Evolutionary conservation across 768 basidiomycete species (phyloP).

Genomic region (Pholiota microspora): DNA sequence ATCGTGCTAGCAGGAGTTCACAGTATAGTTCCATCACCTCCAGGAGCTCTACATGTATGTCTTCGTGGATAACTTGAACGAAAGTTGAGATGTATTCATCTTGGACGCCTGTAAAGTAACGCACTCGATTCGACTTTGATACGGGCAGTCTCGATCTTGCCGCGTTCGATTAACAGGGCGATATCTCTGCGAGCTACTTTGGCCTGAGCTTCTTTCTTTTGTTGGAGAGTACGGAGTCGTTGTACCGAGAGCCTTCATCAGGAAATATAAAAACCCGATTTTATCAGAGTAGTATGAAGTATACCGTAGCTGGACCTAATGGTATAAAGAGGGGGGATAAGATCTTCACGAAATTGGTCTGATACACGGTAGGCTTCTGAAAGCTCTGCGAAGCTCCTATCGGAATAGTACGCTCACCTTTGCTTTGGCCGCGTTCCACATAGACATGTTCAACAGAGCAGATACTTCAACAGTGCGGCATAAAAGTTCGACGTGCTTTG

Average conservation of each 20-base stretch:
- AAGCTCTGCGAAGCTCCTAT: background rate
- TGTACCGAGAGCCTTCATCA: slow-evolving; percentile 73
- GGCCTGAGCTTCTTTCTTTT: slow-evolving; percentile 88
- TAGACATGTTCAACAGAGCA: slow-evolving; percentile 10
- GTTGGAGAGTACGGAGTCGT: slow-evolving; percentile 79
- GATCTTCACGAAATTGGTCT: background rate
- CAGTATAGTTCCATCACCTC: slow-evolving; percentile 94
- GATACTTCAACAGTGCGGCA: too few species aligned
- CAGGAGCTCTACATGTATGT: slow-evolving; percentile 81
- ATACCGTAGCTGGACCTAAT: slow-evolving; percentile 47
- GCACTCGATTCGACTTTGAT: slow-evolving; percentile 83
- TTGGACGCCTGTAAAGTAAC: slow-evolving; percentile 26
- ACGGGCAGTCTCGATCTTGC: slow-evolving; percentile 80
- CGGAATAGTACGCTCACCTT: slow-evolving; percentile 26
- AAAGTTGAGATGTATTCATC: slow-evolving; percentile 2
- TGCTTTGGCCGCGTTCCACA: slow-evolving; percentile 30
- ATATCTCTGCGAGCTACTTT: slow-evolving; percentile 74
- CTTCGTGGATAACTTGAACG: slow-evolving; percentile 73
- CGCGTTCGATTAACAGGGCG: slow-evolving; percentile 72
- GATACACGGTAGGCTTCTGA: background rate
- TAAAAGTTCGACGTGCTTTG: too few species aligned
- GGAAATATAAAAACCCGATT: background rate
- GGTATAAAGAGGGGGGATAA: slow-evolving; percentile 5
- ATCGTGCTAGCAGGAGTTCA: slow-evolving; percentile 90
- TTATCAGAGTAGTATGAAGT: background rate